Percentiles rank a stretch among this genome's conserved stretches.
Evolutionary conservation across 139 green algal species (phyloP).

Genomic region (Pseudopediastrum boryanum): DNA sequence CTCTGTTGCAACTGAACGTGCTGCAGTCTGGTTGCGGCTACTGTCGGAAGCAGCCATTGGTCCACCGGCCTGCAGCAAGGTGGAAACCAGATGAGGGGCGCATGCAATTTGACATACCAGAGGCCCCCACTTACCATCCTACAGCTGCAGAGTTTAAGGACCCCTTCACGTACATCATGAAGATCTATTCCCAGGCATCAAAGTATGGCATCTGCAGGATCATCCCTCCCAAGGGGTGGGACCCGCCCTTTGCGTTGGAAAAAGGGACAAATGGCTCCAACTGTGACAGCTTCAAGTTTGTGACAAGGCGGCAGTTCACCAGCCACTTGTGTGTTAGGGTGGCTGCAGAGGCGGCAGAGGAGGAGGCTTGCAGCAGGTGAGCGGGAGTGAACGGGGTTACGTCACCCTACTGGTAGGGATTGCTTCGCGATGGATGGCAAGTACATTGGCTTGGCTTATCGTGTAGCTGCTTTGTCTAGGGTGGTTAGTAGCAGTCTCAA

Average conservation of each 20-base stretch:
- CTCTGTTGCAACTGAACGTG: no score
- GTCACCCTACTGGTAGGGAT: no score
- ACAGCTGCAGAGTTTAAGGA: conserved; percentile 82
- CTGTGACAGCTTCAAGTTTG: conserved; percentile 20
- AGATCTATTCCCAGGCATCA: conserved; percentile 58
- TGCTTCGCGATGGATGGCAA: no score
- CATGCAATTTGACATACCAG: conserved; percentile 44
- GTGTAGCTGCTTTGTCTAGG: no score
- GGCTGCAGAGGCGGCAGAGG: background rate
- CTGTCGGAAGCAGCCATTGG: conserved; percentile 16
- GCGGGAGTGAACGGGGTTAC: background rate
- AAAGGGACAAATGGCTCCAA: background rate
- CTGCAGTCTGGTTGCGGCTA: conserved; percentile 16
- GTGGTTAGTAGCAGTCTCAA: no score
- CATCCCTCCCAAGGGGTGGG: conserved; percentile 79
- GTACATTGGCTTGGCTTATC: no score
- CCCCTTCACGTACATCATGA: conserved; percentile 82
- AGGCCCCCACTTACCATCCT: conserved; percentile 73
- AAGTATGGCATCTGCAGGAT: conserved; percentile 87
- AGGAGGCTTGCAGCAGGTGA: background rate
- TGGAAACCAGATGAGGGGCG: conserved; percentile 45
- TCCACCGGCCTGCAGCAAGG: conserved; percentile 31
- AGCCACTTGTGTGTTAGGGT: conserved; percentile 53
- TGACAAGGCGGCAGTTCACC: conserved; percentile 47
- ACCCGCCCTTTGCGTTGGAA: background rate